Base-by-base conservation (phyloP, 345 rosid genomes). In the Citrus mangshanensis region DNA sequence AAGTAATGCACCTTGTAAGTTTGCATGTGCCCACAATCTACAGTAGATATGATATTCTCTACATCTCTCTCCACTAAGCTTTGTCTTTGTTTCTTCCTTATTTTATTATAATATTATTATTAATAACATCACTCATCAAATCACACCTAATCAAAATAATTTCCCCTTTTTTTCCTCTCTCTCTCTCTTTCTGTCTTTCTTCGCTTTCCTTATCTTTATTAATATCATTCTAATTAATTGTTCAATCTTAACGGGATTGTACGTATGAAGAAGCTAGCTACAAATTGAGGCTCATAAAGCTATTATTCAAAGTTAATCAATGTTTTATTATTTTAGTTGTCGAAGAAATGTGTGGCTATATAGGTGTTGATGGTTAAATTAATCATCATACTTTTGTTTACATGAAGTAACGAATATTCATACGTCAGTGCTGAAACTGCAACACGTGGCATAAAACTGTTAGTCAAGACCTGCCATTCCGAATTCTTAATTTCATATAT, bases 11-110 rank as follows among this genome's bases (percentile, higher is more conserved):
- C 70, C 71, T 72, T 73, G 78, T 68, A 51, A 64, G 54, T 38
- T 77, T 77, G 83, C 92, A 91, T 86, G 90, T 89, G 92, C 81
- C 82, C 81, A 63, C 78, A 91, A 91, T 91, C 90, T 89, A 89
- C 80, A 60, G 81, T 87, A 83, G 89, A 90, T 91, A 85, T 86
- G 59, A 79, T 83, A 73, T 80, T 85, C 88, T 85, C 76, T 67
- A 62, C 85, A 73, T 76, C 78, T 73, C 80, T 84, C 86, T 77
- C 91, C 93, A 87, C 92, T 84, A 83, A 65, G 81, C 85, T 86
- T 87, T 86, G 91, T 89, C 88, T 81, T 64, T 54, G n/a, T 84
- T 77, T 65, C 79, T 82, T 79, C 24, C 24, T 80, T 75, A 56
- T 77, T 24, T 80, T 46, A 12, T 40, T 83, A 72, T 60, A 61